A percentile compares a stretch with the other conserved stretches of the same genome.
These are phyloP conservation scores for Penicillium sp. DNA, from an alignment of 2,329 filamentous ascomycete genomes.

Conservation along the genomic window DNA sequence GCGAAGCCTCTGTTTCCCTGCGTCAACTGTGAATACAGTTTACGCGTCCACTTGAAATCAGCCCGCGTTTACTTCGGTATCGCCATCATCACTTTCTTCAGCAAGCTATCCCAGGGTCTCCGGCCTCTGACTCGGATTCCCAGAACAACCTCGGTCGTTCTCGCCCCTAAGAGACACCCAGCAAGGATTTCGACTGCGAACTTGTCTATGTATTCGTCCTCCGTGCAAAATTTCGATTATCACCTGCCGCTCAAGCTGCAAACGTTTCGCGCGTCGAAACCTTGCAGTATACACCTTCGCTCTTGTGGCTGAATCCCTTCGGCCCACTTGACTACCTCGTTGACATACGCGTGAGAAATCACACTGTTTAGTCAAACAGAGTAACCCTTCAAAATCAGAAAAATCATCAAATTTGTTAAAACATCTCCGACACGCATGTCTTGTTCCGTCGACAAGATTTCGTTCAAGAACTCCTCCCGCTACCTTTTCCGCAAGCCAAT, in stretches of 20 bases:
- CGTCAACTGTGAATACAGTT: constrained; percentile 23
- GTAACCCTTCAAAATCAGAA: constrained; percentile 9
- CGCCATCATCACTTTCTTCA: constrained; percentile 23
- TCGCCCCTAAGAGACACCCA: constrained; percentile 39
- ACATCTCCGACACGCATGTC: constrained; percentile 56
- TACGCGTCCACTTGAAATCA: constrained; percentile 4
- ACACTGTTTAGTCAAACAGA: constrained; percentile 26
- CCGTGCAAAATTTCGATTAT: constrained; percentile 91
- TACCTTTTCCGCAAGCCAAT: constrained; percentile 29
- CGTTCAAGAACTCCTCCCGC: constrained; percentile 45
- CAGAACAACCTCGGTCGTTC: constrained; percentile 35
- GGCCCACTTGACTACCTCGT: constrained; percentile 26
- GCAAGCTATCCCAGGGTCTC: constrained; percentile 14
- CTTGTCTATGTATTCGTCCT: constrained; percentile 99
- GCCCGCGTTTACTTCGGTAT: constrained; percentile 14
- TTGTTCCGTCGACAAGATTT: constrained; percentile 50
- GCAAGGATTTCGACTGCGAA: constrained; percentile 35
- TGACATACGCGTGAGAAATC: constrained; percentile 33
- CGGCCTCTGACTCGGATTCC: constrained; percentile 23
- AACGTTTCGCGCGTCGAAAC: constrained; percentile 93
- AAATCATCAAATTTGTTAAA: constrained; percentile 12
- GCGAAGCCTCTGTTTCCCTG: constrained; percentile 14
- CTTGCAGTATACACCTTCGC: constrained; percentile 83
- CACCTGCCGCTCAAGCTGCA: constrained; percentile 92
- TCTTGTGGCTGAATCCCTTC: constrained; percentile 78